Evolutionary conservation across 768 basidiomycete species (phyloP).

Genomic region (Mrakia blollopis): DNA sequence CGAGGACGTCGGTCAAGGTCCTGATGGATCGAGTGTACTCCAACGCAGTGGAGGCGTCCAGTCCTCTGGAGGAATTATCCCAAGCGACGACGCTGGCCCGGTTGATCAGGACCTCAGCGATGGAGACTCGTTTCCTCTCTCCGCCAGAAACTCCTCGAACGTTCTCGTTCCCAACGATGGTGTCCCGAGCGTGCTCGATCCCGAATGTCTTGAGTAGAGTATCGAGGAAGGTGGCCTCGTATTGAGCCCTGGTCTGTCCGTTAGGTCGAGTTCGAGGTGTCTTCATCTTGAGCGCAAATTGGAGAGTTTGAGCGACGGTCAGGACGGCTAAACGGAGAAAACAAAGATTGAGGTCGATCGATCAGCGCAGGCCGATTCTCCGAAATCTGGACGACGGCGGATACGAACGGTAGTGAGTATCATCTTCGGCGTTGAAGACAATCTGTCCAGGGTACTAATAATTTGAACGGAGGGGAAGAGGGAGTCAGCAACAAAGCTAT

Average conservation of each 20-base stretch:
- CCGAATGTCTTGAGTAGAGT: constrained; percentile 31
- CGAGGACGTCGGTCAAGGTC: constrained; percentile 48
- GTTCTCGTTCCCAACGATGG: constrained; percentile 63
- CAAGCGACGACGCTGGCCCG: constrained; percentile 38
- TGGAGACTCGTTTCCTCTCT: constrained; percentile 41
- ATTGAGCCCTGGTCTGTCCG: constrained; percentile 19
- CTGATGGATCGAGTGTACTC: constrained; percentile 52
- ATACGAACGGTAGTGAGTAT: constrained; percentile 22
- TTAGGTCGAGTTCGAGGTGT: constrained; percentile 25
- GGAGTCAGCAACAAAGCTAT: not conserved
- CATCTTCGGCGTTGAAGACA: constrained; percentile 32
- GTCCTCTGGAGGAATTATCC: constrained; percentile 44
- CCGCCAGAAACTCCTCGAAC: constrained; percentile 54
- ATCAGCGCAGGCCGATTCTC: too few relatives aligned
- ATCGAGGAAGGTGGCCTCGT: constrained; percentile 17
- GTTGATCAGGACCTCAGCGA: constrained; percentile 32
- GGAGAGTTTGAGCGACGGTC: constrained; percentile 31
- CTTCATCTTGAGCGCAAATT: constrained; percentile 32
- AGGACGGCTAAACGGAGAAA: constrained; percentile 2
- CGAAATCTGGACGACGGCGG: too few relatives aligned
- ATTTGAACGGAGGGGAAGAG: not conserved
- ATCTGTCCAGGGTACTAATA: constrained; percentile 30
- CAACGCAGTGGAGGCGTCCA: constrained; percentile 48
- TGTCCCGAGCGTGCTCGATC: constrained; percentile 27
- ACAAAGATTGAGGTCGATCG: not conserved